These are phyloP conservation scores for Phialophora tarda DNA, from an alignment of 2,329 filamentous ascomycete species.

Conservation along the genomic window DNA sequence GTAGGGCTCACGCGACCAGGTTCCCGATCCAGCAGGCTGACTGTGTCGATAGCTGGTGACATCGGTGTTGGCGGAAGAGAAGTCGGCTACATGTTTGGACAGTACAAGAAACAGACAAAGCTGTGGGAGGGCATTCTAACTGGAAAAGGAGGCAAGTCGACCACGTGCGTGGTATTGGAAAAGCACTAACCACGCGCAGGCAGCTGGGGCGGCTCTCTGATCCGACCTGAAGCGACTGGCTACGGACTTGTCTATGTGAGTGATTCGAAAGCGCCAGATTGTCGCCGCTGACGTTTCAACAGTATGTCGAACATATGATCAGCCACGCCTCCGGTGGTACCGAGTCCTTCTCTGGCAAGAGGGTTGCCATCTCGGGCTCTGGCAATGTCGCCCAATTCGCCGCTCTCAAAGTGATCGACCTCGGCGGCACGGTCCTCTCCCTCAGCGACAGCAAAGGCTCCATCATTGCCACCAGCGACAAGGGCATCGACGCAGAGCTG, in stretches of 20 bases:
- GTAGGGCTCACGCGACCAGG: slow-evolving; percentile 26
- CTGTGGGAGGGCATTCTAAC: slow-evolving; percentile 95
- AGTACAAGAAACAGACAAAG: slow-evolving; percentile 87
- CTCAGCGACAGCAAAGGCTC: slow-evolving; percentile 91
- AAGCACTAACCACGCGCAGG: slow-evolving; percentile 42
- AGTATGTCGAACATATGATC: slow-evolving; percentile 95
- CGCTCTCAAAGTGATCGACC: slow-evolving; percentile 93
- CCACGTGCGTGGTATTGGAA: background rate
- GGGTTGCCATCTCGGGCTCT: slow-evolving; percentile 92
- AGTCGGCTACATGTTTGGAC: slow-evolving; percentile 92
- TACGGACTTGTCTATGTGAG: slow-evolving; percentile 89
- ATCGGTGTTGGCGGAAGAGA: slow-evolving; percentile 93
- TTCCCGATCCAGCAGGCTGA: slow-evolving; percentile 21
- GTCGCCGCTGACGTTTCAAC: slow-evolving; percentile 11
- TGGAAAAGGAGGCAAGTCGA: slow-evolving; percentile 73
- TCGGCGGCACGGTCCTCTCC: slow-evolving; percentile 89
- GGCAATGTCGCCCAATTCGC: slow-evolving; percentile 99
- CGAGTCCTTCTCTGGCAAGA: slow-evolving; percentile 87
- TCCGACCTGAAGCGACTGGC: slow-evolving; percentile 94
- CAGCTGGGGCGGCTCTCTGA: slow-evolving; percentile 89
- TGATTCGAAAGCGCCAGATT: slow-evolving; percentile 23
- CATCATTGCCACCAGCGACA: slow-evolving; percentile 73
- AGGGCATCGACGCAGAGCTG: slow-evolving; percentile 77
- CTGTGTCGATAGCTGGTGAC: slow-evolving; percentile 71
- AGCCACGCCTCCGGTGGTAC: slow-evolving; percentile 77